A percentile compares a stretch with the other conserved stretches of the same genome.
These are phyloP conservation scores for Cystobasidium ongulense DNA, from an alignment of 768 basidiomycete species.

Conservation along the genomic window DNA sequence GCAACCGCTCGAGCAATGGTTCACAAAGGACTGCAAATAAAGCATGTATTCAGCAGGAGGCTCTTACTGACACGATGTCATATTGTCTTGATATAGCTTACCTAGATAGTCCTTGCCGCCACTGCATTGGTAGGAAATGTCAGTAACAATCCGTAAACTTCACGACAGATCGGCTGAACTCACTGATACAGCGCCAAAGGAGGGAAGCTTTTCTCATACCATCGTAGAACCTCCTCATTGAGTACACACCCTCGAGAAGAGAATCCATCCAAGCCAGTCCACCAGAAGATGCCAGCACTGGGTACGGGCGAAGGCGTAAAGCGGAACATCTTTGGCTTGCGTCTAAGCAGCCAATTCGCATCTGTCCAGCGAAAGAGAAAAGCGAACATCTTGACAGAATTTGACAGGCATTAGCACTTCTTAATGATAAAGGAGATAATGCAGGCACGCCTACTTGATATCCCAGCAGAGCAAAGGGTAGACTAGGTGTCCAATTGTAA, in stretches of 20 bases:
- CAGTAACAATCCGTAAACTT: neutral
- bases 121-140: slow-evolving; percentile 42
- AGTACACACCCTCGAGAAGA: slow-evolving; percentile 48
- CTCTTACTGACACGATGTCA: too few species aligned
- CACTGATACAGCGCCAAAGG: slow-evolving; percentile 46
- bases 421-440: slow-evolving; percentile 45
- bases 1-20: slow-evolving; percentile 49
- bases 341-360: slow-evolving; percentile 49
- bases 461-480: slow-evolving; percentile 48
- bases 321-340: slow-evolving; percentile 53
- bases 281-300: slow-evolving; percentile 48
- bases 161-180: neutral
- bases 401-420: slow-evolving; percentile 48
- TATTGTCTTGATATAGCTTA: too few species aligned
- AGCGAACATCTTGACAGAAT: slow-evolving; percentile 48
- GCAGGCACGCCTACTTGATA: slow-evolving; percentile 52
- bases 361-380: slow-evolving; percentile 53
- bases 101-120: slow-evolving; percentile 49
- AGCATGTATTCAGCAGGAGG: neutral
- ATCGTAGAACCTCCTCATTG: slow-evolving; percentile 45
- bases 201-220: slow-evolving; percentile 51
- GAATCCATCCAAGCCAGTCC: slow-evolving; percentile 51
- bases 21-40: slow-evolving; percentile 46
- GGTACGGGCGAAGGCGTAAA: slow-evolving; percentile 52
- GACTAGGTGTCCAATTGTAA: slow-evolving; percentile 49